phyloP scores from a whole-genome alignment of 2,329 filamentous ascomycete species.

The Neopestalotiopsis clavispora region DNA sequence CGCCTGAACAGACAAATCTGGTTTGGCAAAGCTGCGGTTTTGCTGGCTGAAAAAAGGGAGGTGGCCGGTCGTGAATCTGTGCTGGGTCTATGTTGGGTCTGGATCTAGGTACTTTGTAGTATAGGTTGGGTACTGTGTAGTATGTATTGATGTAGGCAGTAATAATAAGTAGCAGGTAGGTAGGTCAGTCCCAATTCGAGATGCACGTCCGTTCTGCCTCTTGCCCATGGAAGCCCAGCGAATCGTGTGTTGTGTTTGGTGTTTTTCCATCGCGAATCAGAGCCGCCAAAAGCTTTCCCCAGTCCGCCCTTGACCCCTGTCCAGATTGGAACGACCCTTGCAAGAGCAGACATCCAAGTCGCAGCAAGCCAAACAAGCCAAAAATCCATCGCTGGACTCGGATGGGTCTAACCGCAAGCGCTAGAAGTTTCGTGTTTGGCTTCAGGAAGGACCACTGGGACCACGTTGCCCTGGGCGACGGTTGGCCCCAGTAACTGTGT shows the following conservation, averaged over 20 bases:
- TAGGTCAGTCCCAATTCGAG: neutral
- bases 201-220: neutral
- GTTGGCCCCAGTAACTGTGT: neutral
- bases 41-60: neutral
- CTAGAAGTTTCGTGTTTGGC: slow-evolving; percentile 14
- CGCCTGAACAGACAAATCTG: neutral
- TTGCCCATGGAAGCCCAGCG: neutral
- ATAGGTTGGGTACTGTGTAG: too few relatives aligned
- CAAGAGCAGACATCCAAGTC: too few relatives aligned
- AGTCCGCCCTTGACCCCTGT: neutral
- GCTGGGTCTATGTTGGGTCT: neutral
- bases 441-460: neutral
- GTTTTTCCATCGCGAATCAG: slow-evolving; percentile 1
- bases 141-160: too few relatives aligned
- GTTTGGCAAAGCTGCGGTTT: neutral
- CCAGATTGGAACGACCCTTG: neutral
- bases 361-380: too few relatives aligned
- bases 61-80: neutral
- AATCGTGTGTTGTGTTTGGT: neutral
- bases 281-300: slow-evolving; percentile 3
- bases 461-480: slow-evolving; percentile 15
- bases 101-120: neutral
- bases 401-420: slow-evolving; percentile 7
- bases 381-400: too few relatives aligned
- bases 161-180: neutral